Evolutionary conservation across 768 basidiomycete species (phyloP).

Genomic region (Mycena rosella): DNA sequence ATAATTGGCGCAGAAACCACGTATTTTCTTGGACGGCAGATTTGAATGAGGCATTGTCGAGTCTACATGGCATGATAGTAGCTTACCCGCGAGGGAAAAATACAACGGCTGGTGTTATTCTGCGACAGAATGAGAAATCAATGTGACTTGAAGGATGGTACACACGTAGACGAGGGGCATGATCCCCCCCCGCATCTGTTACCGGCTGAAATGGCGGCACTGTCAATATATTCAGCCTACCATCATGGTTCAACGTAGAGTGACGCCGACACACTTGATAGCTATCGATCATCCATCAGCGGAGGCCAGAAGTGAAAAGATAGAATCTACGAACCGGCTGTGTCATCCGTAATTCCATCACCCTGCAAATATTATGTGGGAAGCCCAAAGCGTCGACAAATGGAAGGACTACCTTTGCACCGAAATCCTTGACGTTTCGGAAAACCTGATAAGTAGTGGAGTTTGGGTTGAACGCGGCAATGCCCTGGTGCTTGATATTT

Average conservation of each 20-base stretch:
- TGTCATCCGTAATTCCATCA: conserved; percentile 29
- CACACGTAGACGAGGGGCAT: conserved; percentile 73
- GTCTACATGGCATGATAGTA: conserved; percentile 6
- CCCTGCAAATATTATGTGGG: conserved; percentile 12
- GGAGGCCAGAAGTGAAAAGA: not conserved
- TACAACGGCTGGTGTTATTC: conserved; percentile 77
- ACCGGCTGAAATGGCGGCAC: conserved; percentile 74
- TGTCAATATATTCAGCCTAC: conserved; percentile 41
- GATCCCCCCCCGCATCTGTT: conserved; percentile 71
- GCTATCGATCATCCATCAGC: conserved; percentile 51
- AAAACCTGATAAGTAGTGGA: conserved; percentile 73
- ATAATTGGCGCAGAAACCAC: conserved; percentile 61
- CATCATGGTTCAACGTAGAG: not conserved
- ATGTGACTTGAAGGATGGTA: conserved; percentile 26
- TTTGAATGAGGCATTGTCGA: conserved; percentile 10
- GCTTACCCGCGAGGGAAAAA: conserved; percentile 68
- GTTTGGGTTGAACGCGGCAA: conserved; percentile 73
- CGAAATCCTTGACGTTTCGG: conserved; percentile 78
- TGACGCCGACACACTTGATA: conserved; percentile 68
- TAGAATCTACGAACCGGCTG: conserved; percentile 53
- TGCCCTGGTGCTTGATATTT: conserved; percentile 79
- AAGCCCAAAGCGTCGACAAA: not conserved
- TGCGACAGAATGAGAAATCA: conserved; percentile 40
- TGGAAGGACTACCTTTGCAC: conserved; percentile 50
- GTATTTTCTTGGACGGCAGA: conserved; percentile 8